Conservation (phyloP, 331 rosid species). For the Malus hybrid region DNA sequence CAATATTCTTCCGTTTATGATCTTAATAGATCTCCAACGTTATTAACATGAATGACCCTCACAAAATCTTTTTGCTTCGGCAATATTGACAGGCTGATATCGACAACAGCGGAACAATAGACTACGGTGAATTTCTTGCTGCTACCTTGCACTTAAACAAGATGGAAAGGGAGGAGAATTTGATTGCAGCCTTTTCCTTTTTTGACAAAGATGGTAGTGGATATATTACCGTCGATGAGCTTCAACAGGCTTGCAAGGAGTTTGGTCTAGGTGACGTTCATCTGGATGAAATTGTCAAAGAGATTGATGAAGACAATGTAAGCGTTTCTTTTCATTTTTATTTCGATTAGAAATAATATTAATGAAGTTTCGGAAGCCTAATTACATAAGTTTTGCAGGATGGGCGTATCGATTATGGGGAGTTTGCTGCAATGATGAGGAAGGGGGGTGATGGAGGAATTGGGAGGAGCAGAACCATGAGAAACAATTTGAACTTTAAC, state of each 20-base stretch:
- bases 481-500: conserved; percentile 61
- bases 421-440: conserved; percentile 84
- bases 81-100: conserved; percentile 69
- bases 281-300: conserved; percentile 61
- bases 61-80: neutral
- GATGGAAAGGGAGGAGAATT: conserved; percentile 87
- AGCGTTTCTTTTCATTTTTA: neutral
- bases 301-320: conserved; percentile 78
- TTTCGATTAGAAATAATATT: neutral
- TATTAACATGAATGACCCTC: neutral
- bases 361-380: neutral
- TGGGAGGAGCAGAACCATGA: conserved; percentile 61
- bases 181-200: conserved; percentile 74
- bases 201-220: conserved; percentile 88
- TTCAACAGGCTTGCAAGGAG: conserved; percentile 71
- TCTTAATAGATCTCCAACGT: neutral
- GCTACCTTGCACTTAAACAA: conserved; percentile 86
- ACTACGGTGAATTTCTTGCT: conserved; percentile 92
- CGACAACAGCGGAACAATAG: conserved; percentile 80
- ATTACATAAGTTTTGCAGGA: conserved; percentile 32
- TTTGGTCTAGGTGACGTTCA: conserved; percentile 74
- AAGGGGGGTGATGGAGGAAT: conserved; percentile 49
- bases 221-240: conserved; percentile 82
- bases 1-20: neutral
- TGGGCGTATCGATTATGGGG: conserved; percentile 73